Percentiles rank a stretch among this genome's conserved stretches.
Conservation (phyloP, 148 eudicot genomes). For the Fagopyrum tataricum region DNA sequence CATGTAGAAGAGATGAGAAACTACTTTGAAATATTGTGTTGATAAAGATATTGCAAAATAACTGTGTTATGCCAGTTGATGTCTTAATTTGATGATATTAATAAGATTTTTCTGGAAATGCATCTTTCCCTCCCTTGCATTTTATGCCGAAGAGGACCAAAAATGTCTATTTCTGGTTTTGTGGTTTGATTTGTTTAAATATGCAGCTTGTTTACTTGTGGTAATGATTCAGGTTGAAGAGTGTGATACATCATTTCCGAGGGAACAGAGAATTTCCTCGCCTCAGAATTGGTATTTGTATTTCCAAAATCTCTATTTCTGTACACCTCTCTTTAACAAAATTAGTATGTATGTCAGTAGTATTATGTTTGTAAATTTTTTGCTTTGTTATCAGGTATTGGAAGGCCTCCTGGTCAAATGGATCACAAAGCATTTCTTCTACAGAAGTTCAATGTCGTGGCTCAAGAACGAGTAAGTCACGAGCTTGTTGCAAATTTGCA, state of each 20-base stretch:
- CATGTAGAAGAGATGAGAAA: neutral
- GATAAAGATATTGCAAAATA: too few species aligned
- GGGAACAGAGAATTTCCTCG: conserved; percentile 73
- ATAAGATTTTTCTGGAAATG: too few species aligned
- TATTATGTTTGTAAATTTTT: neutral
- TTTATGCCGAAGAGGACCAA: too few species aligned
- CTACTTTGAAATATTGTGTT: too few species aligned
- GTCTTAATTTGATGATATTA: too few species aligned
- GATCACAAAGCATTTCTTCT: conserved; percentile 96
- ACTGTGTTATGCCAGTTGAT: neutral
- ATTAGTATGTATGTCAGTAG: conserved; percentile 11
- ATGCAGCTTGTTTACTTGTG: neutral
- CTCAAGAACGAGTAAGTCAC: conserved; percentile 59
- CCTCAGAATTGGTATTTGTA: conserved; percentile 85
- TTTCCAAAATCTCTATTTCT: conserved; percentile 19
- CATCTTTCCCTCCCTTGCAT: too few species aligned
- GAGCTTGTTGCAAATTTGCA: neutral
- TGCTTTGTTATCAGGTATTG: conserved; percentile 53
- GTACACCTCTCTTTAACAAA: neutral
- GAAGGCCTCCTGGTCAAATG: conserved; percentile 96
- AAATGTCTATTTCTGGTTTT: neutral
- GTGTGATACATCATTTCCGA: conserved; percentile 72
- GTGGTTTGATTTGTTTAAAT: neutral
- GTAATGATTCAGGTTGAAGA: conserved; percentile 54
- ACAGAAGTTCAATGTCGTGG: conserved; percentile 74